These are phyloP conservation scores for Symbiodinium pilosum DNA, from an alignment of 73 alveolate species.

Conservation along the genomic window DNA sequence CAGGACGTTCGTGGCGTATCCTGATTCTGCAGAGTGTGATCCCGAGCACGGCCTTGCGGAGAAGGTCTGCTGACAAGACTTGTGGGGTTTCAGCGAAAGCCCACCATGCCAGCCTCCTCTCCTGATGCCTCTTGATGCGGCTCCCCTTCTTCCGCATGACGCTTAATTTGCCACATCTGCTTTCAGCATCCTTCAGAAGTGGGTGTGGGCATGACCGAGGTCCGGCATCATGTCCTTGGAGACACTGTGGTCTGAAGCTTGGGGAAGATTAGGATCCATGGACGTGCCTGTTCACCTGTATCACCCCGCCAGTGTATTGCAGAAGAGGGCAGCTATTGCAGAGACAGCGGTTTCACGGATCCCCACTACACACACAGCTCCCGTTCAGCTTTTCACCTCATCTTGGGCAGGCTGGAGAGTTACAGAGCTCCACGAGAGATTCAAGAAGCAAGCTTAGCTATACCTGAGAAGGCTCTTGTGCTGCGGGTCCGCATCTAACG, in stretches of 20 bases:
- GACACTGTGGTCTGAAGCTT: conserved; percentile 24
- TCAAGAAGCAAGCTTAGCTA: neutral
- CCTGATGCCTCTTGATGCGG: conserved; percentile 18
- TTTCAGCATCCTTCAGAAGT: neutral
- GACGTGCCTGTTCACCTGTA: too few relatives aligned
- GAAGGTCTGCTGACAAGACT: too few relatives aligned
- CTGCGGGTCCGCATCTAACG: too few relatives aligned
- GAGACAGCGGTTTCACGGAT: too few relatives aligned
- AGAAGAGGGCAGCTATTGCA: too few relatives aligned
- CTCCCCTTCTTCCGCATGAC: conserved; percentile 50
- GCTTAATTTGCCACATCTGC: too few relatives aligned
- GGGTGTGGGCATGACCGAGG: neutral
- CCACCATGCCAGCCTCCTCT: conserved; percentile 24
- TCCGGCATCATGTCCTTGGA: conserved; percentile 77
- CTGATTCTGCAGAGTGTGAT: conserved; percentile 76
- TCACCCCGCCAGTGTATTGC: too few relatives aligned
- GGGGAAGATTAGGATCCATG: too few relatives aligned
- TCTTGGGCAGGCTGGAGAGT: neutral
- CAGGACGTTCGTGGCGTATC: conserved; percentile 88
- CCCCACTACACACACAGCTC: too few relatives aligned
- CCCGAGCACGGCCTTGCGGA: conserved; percentile 75
- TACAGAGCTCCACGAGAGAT: neutral
- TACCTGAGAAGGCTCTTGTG: neutral
- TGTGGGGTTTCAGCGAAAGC: neutral
- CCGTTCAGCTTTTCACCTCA: too few relatives aligned